These are phyloP conservation scores for Claviceps quebecensis DNA, from an alignment of 2,329 filamentous ascomycete genomes.

Conservation along the genomic window DNA sequence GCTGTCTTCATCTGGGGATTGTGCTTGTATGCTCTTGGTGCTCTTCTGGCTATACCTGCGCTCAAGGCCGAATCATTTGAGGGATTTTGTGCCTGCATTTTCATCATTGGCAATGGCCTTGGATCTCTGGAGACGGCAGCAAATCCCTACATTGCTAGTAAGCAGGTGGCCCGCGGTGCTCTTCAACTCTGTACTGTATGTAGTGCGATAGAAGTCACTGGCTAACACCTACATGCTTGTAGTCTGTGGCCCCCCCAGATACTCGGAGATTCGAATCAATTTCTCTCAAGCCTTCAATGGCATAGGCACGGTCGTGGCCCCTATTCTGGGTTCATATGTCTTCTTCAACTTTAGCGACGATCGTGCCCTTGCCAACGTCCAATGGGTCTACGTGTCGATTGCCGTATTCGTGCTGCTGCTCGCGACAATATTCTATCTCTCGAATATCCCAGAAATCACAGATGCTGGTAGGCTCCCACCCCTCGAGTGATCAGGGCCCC, in stretches of 20 bases:
- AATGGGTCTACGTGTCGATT: constrained; percentile 65
- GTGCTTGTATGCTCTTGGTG: constrained; percentile 49
- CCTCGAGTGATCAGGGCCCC: too few relatives aligned
- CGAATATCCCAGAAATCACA: constrained; percentile 58
- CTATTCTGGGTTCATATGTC: constrained; percentile 57
- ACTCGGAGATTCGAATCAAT: constrained; percentile 62
- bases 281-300: constrained; percentile 66
- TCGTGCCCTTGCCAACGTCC: constrained; percentile 48
- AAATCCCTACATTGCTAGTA: constrained; percentile 55
- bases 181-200: neutral
- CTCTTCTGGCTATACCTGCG: constrained; percentile 39
- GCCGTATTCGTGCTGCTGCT: constrained; percentile 56
- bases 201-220: neutral
- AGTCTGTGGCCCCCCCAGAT: constrained; percentile 47
- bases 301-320: constrained; percentile 58
- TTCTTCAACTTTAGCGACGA: constrained; percentile 53
- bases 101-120: constrained; percentile 61
- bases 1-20: constrained; percentile 57
- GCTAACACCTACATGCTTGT: neutral
- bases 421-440: constrained; percentile 51
- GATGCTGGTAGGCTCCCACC: constrained; percentile 19
- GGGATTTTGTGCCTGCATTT: constrained; percentile 59
- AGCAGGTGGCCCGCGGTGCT: neutral
- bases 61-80: constrained; percentile 52
- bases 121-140: constrained; percentile 65